Conservation (phyloP, 352 stramenopile species). For the Achlya hypogyna region DNA sequence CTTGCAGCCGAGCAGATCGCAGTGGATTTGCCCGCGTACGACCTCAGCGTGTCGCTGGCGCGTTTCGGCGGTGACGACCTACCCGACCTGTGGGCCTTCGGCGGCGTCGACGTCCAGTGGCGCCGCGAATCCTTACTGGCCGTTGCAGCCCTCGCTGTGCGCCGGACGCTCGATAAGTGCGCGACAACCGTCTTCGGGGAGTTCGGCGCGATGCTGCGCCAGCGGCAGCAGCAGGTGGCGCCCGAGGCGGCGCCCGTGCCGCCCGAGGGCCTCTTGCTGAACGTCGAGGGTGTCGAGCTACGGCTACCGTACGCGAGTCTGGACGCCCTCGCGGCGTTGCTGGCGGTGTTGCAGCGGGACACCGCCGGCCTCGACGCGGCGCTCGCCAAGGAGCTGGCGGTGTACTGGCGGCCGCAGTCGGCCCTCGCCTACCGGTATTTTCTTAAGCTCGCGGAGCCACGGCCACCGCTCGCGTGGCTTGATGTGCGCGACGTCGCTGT, state of each 20-base stretch:
- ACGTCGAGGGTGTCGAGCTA: conserved; percentile 35
- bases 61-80: conserved; percentile 59
- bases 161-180: conserved; percentile 41
- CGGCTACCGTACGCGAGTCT: conserved; percentile 28
- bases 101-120: conserved; percentile 31
- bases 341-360: conserved; percentile 23
- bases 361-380: conserved; percentile 29
- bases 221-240: conserved; percentile 32
- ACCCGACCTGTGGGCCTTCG: conserved; percentile 59
- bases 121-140: conserved; percentile 35
- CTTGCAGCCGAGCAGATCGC: conserved; percentile 41
- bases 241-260: neutral
- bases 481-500: conserved; percentile 34
- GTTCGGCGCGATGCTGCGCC: conserved; percentile 48
- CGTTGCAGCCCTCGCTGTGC: conserved; percentile 33
- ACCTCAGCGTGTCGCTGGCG: conserved; percentile 34
- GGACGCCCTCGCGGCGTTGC: conserved; percentile 25
- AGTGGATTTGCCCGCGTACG: conserved; percentile 27
- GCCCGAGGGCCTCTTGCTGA: conserved; percentile 51
- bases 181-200: conserved; percentile 57
- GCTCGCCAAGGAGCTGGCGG: conserved; percentile 22
- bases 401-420: conserved; percentile 53
- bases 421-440: conserved; percentile 59
- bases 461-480: conserved; percentile 40
- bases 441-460: conserved; percentile 29